These are phyloP conservation scores for Mortierella sp. DNA, from an alignment of 371 early-diverging fungal genomes.

Conservation along the genomic window DNA sequence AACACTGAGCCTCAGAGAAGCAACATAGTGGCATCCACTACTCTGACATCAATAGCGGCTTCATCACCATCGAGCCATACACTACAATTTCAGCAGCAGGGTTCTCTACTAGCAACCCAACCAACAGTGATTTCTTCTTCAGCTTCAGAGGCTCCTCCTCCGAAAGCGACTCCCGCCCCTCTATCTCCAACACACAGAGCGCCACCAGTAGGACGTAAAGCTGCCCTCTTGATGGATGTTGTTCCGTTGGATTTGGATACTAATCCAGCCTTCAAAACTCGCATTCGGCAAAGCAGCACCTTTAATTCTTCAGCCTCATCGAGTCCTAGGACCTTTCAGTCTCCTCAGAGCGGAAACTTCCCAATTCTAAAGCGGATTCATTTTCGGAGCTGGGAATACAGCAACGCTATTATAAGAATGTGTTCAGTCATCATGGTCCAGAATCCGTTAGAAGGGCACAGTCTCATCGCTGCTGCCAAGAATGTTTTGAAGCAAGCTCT, in stretches of 20 bases:
- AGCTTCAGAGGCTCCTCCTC: background rate
- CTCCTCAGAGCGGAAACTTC: background rate
- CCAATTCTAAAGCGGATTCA: slow-evolving; percentile 5
- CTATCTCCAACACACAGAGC: background rate
- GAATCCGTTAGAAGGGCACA: slow-evolving; percentile 42
- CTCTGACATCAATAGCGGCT: slow-evolving; percentile 8
- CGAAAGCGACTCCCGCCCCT: background rate
- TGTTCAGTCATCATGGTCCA: slow-evolving; percentile 47
- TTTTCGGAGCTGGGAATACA: slow-evolving; percentile 28
- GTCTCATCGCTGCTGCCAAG: slow-evolving; percentile 35
- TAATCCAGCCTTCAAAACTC: slow-evolving; percentile 16
- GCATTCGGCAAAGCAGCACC: background rate
- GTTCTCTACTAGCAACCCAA: slow-evolving; percentile 8
- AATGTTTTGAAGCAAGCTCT: slow-evolving; percentile 46
- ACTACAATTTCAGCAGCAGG: background rate
- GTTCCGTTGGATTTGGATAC: slow-evolving; percentile 16
- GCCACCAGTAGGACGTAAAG: slow-evolving; percentile 4
- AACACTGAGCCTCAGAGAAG: slow-evolving; percentile 12
- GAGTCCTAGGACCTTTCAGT: background rate
- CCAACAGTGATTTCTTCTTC: slow-evolving; percentile 8
- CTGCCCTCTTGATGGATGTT: slow-evolving; percentile 8
- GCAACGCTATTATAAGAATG: slow-evolving; percentile 44
- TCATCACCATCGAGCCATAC: slow-evolving; percentile 4
- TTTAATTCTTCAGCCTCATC: background rate
- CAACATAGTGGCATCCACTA: slow-evolving; percentile 8